Evolutionary conservation across 225 moss, liverwort and hornwort genomes (phyloP), one percentile per base, ranked within the genome.

Genomic region (Sphagnum tenellum): DNA sequence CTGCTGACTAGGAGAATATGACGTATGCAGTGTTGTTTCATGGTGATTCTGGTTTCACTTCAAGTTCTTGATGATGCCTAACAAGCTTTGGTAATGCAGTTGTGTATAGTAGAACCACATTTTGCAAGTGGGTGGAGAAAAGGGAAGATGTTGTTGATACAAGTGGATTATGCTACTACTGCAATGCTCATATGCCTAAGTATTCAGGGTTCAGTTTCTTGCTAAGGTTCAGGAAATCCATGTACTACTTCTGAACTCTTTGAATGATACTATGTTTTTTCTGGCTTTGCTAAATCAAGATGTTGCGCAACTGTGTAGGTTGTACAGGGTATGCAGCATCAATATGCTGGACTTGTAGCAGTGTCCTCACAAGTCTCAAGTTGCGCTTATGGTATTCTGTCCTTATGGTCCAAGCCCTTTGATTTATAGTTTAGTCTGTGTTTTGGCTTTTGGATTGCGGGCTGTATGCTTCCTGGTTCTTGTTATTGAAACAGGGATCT

Each of bases 261-360:
- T 9, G 12, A 47, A 3, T 11, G 8, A 64, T 49, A 50, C 8
- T 7, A 49, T 13, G 48, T 4, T 47, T n/a, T n/a, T 64, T 4
- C 63, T 59, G 46, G 45, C 52, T 10, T 71, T 10, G 12, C 59
- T n/a, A 12, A 58, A 59, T 45, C 7, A 12, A 14, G 47, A 52
- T 48, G 12, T 48, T 51, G 44, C 54, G 29, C 29, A 29, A 3
- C 55, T 69, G 65, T 64, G 82, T 84, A 89, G 89, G 82, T 78
- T 60, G 66, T 80, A 71, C 75, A 64, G 68, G 71, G 78, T 51
- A 73, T 86, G 75, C 78, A 80, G 64, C 77, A 62, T 56, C 84
- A 80, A 57, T 89, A 89, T 66, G 87, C 87, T 64, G 78, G 84
- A 11, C 82, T 89, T 46, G 78, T 71, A 70, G 78, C 69, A 61